A percentile compares a stretch with the other conserved stretches of the same genome.
Conservation (phyloP, 345 rosid species). For the Hevea brasiliensis region DNA sequence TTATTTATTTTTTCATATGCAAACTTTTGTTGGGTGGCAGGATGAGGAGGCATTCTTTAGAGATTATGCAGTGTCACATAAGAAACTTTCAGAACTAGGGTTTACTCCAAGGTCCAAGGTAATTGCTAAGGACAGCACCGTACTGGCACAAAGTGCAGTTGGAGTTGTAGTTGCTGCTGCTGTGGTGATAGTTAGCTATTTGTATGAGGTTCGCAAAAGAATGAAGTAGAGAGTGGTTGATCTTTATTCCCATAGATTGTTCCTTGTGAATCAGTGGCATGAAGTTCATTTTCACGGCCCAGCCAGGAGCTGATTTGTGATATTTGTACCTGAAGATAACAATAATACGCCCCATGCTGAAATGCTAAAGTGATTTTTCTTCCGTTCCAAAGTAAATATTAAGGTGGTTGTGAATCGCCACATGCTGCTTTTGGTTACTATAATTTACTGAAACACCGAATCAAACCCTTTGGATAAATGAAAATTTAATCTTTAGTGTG, state of each 20-base stretch:
- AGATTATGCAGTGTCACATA: conserved; percentile 74
- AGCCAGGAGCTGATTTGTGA: conserved; percentile 12
- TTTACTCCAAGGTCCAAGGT: conserved; percentile 49
- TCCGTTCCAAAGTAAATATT: background rate
- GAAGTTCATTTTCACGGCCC: background rate
- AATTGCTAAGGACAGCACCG: conserved; percentile 44
- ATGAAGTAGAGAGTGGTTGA: conserved; percentile 38
- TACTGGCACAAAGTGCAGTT: conserved; percentile 74
- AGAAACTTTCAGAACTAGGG: conserved; percentile 91
- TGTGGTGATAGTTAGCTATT: conserved; percentile 74
- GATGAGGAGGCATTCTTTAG: conserved; percentile 83
- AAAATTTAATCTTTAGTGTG: no score
- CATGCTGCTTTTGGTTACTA: no score
- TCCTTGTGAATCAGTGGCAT: background rate
- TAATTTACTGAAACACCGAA: no score
- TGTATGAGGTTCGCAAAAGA: conserved; percentile 70
- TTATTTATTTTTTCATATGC: background rate
- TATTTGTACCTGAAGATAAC: background rate
- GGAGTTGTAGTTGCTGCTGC: conserved; percentile 84
- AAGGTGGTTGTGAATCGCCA: background rate
- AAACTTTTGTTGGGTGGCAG: conserved; percentile 38
- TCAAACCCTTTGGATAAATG: no score
- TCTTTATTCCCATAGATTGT: background rate
- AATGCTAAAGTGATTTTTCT: background rate
- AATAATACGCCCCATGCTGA: background rate